A percentile compares a stretch with the other conserved stretches of the same genome.
These are phyloP conservation scores for Eucalyptus victrix DNA, from an alignment of 345 rosid species.

Conservation along the genomic window DNA sequence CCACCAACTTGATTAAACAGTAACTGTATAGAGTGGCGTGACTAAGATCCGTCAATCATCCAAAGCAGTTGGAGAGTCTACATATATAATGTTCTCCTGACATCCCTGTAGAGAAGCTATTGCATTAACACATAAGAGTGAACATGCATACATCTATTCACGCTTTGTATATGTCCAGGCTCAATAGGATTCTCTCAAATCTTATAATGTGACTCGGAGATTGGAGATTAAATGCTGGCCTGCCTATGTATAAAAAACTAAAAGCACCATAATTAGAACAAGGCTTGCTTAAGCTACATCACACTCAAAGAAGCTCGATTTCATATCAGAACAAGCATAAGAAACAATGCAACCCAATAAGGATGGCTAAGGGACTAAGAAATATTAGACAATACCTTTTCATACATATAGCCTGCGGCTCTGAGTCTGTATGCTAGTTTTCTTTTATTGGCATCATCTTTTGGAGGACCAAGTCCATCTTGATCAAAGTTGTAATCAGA, in stretches of 20 bases:
- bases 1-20: not conserved
- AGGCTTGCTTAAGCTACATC: not conserved
- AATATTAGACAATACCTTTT: conserved; percentile 26
- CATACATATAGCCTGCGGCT: conserved; percentile 34
- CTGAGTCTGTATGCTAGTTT: conserved; percentile 76
- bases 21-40: not conserved
- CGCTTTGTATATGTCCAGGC: not conserved
- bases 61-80: not conserved
- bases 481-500: conserved; percentile 47
- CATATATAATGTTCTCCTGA: not conserved
- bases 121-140: not conserved
- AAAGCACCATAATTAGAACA: not conserved
- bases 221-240: not conserved
- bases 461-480: conserved; percentile 48
- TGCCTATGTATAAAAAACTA: not conserved
- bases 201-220: not conserved
- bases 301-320: not conserved
- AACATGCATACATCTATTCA: not conserved
- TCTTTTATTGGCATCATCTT: conserved; percentile 50
- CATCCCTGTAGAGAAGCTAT: not conserved
- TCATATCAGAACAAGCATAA: not conserved
- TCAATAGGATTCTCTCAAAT: not conserved
- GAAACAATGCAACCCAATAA: not conserved
- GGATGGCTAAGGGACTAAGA: not conserved
- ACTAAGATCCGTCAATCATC: not conserved